A percentile compares a stretch with the other conserved stretches of the same genome.
Conservation (phyloP, 169 alveolate species). For the Plasmodium fragile region DNA sequence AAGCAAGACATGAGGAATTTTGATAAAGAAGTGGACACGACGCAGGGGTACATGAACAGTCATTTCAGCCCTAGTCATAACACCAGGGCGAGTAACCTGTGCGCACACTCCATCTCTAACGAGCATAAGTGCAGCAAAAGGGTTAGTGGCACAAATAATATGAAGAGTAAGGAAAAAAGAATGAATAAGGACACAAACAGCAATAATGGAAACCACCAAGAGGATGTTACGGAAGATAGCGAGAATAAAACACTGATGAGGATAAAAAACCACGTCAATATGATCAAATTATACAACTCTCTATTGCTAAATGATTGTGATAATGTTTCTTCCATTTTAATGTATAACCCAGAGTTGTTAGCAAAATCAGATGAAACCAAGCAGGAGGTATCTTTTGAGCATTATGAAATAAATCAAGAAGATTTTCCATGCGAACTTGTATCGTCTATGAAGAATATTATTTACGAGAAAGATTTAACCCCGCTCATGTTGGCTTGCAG, state of each 20-base stretch:
- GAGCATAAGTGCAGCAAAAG: conserved; percentile 14
- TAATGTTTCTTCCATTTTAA: conserved; percentile 40
- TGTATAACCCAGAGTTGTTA: conserved; percentile 35
- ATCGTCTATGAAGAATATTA: conserved; percentile 67
- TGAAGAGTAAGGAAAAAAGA: conserved; percentile 22
- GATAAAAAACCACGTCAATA: conserved; percentile 36
- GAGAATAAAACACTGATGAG: conserved; percentile 23
- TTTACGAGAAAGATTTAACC: conserved; percentile 76
- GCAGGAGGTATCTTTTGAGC: conserved; percentile 64
- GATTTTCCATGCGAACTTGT: conserved; percentile 50
- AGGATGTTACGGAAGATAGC: conserved; percentile 13
- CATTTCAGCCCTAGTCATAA: background rate
- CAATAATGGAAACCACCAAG: background rate
- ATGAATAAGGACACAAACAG: background rate
- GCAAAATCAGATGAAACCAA: conserved; percentile 37
- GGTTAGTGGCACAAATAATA: conserved; percentile 4
- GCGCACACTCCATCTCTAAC: conserved; percentile 11
- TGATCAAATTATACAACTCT: conserved; percentile 65
- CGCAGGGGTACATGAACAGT: background rate
- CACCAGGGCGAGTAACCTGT: background rate
- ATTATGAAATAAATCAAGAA: conserved; percentile 46
- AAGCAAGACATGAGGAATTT: conserved; percentile 6
- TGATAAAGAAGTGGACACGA: background rate
- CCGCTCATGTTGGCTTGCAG: conserved; percentile 85
- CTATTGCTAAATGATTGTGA: conserved; percentile 54